Evolutionary conservation across 2,329 filamentous ascomycete genomes (phyloP).

Genomic region (Dothidotthia symphoricarpi): DNA sequence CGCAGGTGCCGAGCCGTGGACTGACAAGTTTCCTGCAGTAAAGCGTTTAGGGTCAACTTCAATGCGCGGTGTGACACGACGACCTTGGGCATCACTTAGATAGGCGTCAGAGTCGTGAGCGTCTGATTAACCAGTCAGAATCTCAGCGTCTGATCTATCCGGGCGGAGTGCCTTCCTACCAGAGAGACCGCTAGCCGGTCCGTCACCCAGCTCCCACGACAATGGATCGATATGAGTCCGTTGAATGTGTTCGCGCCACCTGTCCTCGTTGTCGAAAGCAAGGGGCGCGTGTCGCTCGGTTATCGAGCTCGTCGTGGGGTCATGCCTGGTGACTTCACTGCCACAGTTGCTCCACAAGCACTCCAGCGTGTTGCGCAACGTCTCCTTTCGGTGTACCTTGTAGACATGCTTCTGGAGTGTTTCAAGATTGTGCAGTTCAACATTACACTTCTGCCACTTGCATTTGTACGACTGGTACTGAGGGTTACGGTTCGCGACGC

Average conservation of each 20-base stretch:
- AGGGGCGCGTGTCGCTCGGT: slow-evolving; percentile 21
- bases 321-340: slow-evolving; percentile 21
- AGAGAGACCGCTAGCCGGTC: slow-evolving; percentile 54
- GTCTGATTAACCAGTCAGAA: slow-evolving; percentile 30
- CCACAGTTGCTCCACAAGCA: slow-evolving; percentile 51
- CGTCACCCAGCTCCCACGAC: slow-evolving; percentile 61
- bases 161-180: slow-evolving; percentile 50
- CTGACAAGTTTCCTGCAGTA: slow-evolving; percentile 3
- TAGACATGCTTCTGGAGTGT: slow-evolving; percentile 59
- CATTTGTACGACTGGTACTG: slow-evolving; percentile 55
- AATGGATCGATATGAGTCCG: slow-evolving; percentile 53
- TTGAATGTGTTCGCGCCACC: slow-evolving; percentile 55
- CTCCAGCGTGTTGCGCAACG: slow-evolving; percentile 37
- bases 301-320: slow-evolving; percentile 23
- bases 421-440: slow-evolving; percentile 61
- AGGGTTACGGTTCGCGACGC: slow-evolving; percentile 24
- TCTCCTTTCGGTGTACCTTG: slow-evolving; percentile 53
- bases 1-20: slow-evolving; percentile 21
- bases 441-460: slow-evolving; percentile 56
- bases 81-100: slow-evolving; percentile 49
- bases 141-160: slow-evolving; percentile 7
- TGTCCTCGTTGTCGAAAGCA: slow-evolving; percentile 41
- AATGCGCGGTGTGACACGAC: slow-evolving; percentile 49
- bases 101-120: slow-evolving; percentile 48
- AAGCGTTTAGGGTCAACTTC: slow-evolving; percentile 19